Evolutionary conservation across 257 asterid genomes (phyloP), one percentile per base, ranked within the genome.

Genomic region (Linderniella brevidens): DNA sequence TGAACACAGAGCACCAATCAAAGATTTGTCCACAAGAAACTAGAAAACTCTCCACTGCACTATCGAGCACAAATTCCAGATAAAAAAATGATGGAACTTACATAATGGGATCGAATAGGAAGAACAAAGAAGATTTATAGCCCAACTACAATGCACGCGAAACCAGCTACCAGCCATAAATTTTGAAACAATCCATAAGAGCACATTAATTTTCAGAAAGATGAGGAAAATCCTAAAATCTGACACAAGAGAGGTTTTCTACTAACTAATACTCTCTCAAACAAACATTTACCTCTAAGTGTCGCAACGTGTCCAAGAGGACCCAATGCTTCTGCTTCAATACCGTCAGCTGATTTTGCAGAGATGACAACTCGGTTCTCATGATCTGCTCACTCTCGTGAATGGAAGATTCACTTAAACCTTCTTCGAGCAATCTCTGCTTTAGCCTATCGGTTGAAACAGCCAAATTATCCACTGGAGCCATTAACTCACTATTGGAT

Each of bases 401-500:
- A 67, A 88, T 78, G 41, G 67, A 79, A 51, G 66, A 63, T 64
- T 88, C 92, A 35, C 70, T 65, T 60, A 72, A 52, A 19, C 80
- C 84, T 66, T 75, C 98, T 52, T 80, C 78, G 80, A 71, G 37
- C 69, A 88, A 68, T 65, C 76, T 74, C 64, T 63, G 82, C 70
- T 92, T 77, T 68, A 88, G 64, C 61, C 70, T 72, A 48, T 80
- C 93, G 0, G 95, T 88, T 20, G 94, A 88, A 44, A 82, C 66
- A 40, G 69, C 42, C 35, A 73, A 60, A 61, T 74, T 63, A 29
- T 84, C 87, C 58, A 78, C 59, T 0, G 94, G 87, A 57, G 94
- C 98, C 92, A 84, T 76, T 64, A 88, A 65, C 64, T 88, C 98
- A 54, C 94, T 75, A 65, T 84, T 84, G 59, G 98, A 88, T 64